phyloP scores from a whole-genome alignment of 1,139 yeast species.

The Diutina mesorugosa region DNA sequence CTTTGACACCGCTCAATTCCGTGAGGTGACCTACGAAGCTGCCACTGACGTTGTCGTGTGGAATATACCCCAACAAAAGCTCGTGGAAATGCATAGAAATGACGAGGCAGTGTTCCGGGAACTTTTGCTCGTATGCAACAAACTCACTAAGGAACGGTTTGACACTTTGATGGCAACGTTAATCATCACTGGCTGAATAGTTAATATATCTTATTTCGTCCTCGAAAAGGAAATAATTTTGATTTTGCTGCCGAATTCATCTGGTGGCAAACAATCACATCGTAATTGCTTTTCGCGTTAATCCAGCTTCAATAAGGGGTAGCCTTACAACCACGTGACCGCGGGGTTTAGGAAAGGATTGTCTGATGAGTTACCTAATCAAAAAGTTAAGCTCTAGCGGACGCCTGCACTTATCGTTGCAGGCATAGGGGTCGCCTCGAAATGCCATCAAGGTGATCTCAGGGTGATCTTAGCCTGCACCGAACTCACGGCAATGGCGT shows the following conservation, averaged over 20 bases:
- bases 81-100: conserved; percentile 25
- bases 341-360: background rate
- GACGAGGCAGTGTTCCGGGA: conserved; percentile 55
- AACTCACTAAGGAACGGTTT: conserved; percentile 60
- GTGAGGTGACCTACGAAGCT: conserved; percentile 34
- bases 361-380: background rate
- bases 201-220: too few species aligned
- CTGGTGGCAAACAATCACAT: background rate
- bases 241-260: too few species aligned
- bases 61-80: conserved; percentile 41
- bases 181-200: conserved; percentile 20
- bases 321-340: background rate
- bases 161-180: conserved; percentile 61
- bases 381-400: background rate
- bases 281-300: background rate
- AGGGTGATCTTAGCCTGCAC: background rate
- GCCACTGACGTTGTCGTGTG: conserved; percentile 55
- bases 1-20: conserved; percentile 19
- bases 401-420: background rate
- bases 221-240: too few species aligned
- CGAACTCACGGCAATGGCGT: background rate
- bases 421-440: background rate
- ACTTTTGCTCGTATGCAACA: conserved; percentile 48
- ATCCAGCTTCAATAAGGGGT: background rate
- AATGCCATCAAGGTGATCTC: background rate